phyloP scores from a whole-genome alignment of 305 asterid genomes.

The Fraxinus paxiana region DNA sequence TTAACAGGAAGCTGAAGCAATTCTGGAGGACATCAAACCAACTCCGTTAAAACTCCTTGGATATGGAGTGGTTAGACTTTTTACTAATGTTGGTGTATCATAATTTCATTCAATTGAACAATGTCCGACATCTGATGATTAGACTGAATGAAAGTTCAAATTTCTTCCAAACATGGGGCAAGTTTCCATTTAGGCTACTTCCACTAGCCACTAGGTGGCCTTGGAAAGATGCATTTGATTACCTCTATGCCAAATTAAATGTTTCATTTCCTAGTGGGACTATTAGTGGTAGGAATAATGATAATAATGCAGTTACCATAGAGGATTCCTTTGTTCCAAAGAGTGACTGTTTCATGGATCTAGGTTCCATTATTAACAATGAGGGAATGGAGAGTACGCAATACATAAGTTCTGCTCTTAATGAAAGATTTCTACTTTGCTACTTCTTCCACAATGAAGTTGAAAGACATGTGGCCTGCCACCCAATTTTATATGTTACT shows the following conservation, averaged over 20 bases:
- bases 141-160: neutral
- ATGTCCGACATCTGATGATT: neutral
- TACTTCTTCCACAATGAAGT: neutral
- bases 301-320: neutral
- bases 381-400: neutral
- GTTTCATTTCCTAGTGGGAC: neutral
- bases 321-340: slow-evolving; percentile 1
- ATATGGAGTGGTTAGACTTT: slow-evolving; percentile 53
- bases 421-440: neutral
- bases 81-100: neutral
- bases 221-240: neutral
- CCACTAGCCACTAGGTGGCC: neutral
- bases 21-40: slow-evolving; percentile 80
- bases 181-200: neutral
- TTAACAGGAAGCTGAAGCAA: slow-evolving; percentile 88
- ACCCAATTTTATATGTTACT: neutral
- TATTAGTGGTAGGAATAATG: neutral
- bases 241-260: neutral
- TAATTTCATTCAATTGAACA: neutral
- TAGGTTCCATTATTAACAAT: neutral
- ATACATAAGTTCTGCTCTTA: neutral
- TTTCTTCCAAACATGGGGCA: neutral
- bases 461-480: neutral
- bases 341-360: neutral
- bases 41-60: slow-evolving; percentile 70